A percentile compares a stretch with the other conserved stretches of the same genome.
phyloP scores from a whole-genome alignment of 2,329 filamentous ascomycete genomes.

The Fusarium odoratissimum region DNA sequence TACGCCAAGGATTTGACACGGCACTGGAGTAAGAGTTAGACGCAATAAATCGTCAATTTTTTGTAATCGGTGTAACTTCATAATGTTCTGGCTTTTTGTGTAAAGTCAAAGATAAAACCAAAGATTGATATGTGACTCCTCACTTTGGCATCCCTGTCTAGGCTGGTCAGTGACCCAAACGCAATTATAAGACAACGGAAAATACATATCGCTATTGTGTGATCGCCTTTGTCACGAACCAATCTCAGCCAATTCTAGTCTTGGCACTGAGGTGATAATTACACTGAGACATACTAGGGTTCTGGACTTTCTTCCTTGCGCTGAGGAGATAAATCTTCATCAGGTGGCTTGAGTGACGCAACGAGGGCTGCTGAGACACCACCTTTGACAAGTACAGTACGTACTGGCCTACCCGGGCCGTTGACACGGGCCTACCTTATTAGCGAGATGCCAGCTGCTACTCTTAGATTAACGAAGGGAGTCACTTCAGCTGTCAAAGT shows the following conservation, averaged over 20 bases:
- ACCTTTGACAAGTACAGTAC: slow-evolving; percentile 1
- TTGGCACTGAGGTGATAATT: not conserved
- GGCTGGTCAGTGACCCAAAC: not conserved
- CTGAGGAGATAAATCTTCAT: slow-evolving; percentile 7
- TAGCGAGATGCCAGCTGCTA: slow-evolving; percentile 1
- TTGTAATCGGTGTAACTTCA: slow-evolving; percentile 9
- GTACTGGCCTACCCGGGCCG: not conserved
- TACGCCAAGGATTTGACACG: not conserved
- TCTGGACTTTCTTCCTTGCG: slow-evolving; percentile 11
- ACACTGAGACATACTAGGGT: slow-evolving; percentile 19
- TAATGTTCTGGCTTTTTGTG: not conserved
- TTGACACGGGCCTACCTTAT: not conserved
- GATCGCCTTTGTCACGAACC: slow-evolving; percentile 2
- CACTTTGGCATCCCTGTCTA: slow-evolving; percentile 1
- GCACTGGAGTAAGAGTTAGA: not conserved
- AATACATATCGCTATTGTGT: slow-evolving; percentile 11
- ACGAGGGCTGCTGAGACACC: slow-evolving; percentile 1
- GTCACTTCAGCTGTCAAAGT: slow-evolving; percentile 18
- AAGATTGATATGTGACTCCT: not conserved
- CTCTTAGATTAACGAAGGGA: not conserved
- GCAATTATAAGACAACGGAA: slow-evolving; percentile 9
- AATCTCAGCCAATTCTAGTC: not conserved
- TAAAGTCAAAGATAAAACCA: not conserved
- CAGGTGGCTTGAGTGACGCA: slow-evolving; percentile 14
- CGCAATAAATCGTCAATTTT: not conserved